phyloP scores from a whole-genome alignment of 2,329 filamentous ascomycete genomes.

The Fusarium begoniae region DNA sequence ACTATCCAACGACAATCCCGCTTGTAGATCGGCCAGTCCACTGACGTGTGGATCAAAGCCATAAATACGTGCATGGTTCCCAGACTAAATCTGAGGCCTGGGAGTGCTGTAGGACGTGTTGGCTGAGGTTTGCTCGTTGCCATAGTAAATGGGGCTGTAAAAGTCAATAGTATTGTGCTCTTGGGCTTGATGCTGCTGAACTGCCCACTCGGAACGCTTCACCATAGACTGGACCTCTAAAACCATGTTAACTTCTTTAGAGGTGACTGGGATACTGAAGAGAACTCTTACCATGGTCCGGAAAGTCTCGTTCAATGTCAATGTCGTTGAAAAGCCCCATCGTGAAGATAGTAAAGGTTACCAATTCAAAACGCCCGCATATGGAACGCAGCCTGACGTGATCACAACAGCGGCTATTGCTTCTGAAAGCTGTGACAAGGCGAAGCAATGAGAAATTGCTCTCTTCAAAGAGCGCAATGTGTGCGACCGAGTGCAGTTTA shows the following conservation, averaged over 20 bases:
- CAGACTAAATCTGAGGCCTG: conserved; percentile 24
- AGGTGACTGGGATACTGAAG: accelerated
- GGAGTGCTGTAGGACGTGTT: not conserved
- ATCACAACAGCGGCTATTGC: not conserved
- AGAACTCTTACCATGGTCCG: not conserved
- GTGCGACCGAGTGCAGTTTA: not conserved
- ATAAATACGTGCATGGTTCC: conserved; percentile 16
- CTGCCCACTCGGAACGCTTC: not conserved
- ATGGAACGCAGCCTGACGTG: not conserved
- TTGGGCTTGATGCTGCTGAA: not conserved
- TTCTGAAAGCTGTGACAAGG: not conserved
- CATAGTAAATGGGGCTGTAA: not conserved
- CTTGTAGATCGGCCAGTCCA: conserved; percentile 18
- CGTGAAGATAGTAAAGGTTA: not conserved
- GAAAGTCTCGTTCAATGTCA: conserved; percentile 5
- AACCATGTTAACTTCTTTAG: not conserved
- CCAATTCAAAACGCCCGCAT: not conserved
- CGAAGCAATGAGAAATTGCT: not conserved
- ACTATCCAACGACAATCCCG: conserved; percentile 6
- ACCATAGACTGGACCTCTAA: not conserved
- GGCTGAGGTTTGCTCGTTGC: not conserved
- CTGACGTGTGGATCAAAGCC: not conserved
- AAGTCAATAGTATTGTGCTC: not conserved
- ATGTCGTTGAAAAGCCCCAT: conserved; percentile 14
- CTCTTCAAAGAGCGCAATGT: no score